Evolutionary conservation across 495 filamentous ascomycete genomes (phyloP).

Genomic region (Penicillium chermesinum): DNA sequence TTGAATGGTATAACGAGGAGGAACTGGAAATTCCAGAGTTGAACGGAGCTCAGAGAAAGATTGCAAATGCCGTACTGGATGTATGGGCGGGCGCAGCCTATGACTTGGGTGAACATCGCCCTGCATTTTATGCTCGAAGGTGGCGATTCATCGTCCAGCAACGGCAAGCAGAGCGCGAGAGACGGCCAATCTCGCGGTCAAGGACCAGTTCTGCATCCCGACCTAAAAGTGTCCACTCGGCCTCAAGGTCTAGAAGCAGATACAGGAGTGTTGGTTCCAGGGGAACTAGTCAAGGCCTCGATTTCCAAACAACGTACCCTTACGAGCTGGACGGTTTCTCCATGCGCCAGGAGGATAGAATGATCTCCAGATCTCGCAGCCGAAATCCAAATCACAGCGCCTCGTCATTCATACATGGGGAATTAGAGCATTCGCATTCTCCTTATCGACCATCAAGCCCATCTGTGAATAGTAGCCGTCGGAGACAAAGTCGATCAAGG

Average conservation of each 20-base stretch:
- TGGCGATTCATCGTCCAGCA: slow-evolving; percentile 2
- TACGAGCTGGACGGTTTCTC: neutral
- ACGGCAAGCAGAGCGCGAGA: slow-evolving; percentile 3
- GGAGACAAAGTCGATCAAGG: neutral
- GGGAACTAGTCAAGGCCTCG: neutral
- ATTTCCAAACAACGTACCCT: neutral
- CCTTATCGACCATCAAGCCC: neutral
- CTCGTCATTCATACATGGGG: neutral
- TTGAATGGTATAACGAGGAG: slow-evolving; percentile 8
- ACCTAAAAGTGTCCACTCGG: no score
- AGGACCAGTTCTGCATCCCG: no score
- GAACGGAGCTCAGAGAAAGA: neutral
- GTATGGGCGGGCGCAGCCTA: neutral
- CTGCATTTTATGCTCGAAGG: slow-evolving; percentile 3
- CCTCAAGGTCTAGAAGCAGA: neutral
- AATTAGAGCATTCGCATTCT: neutral
- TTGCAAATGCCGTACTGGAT: slow-evolving; percentile 1
- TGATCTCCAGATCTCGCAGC: neutral
- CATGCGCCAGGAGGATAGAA: neutral
- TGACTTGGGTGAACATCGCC: neutral
- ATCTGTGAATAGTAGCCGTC: neutral
- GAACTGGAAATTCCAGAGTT: slow-evolving; percentile 2
- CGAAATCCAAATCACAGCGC: neutral
- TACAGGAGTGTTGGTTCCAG: neutral
- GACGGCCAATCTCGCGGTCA: neutral